A percentile compares a stretch with the other conserved stretches of the same genome.
Conservation (phyloP, 768 basidiomycete species). For the Crassisporium funariophilum region DNA sequence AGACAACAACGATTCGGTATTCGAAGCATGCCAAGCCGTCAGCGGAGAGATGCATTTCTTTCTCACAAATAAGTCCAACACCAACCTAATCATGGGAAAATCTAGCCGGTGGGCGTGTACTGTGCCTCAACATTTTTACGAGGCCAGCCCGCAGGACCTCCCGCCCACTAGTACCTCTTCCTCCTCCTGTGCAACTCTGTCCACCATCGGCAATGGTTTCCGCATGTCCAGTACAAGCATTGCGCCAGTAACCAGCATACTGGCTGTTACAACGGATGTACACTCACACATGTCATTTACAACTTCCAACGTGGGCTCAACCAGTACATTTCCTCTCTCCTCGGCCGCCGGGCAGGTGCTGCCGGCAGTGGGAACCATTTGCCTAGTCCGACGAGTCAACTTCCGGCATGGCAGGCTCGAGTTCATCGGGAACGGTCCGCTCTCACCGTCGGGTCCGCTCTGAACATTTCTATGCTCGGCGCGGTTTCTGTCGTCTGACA, state of each 20-base stretch:
- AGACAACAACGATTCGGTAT: constrained; percentile 46
- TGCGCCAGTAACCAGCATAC: constrained; percentile 7
- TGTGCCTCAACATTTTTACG: constrained; percentile 68
- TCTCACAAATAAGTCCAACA: neutral
- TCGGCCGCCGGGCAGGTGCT: constrained; percentile 11
- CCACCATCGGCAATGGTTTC: constrained; percentile 53
- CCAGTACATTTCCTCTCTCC: constrained; percentile 1
- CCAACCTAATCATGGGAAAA: constrained; percentile 3
- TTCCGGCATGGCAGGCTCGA: neutral
- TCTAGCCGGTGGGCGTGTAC: constrained; percentile 73
- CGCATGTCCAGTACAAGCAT: constrained; percentile 31
- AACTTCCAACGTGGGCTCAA: neutral
- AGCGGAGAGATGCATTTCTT: constrained; percentile 39
- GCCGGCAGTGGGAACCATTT: neutral
- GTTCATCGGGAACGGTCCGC: constrained; percentile 22
- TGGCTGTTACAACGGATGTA: constrained; percentile 4
- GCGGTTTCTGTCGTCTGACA: constrained; percentile 27
- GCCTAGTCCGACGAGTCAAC: neutral
- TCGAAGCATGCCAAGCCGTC: constrained; percentile 57
- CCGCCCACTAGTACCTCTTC: constrained; percentile 61
- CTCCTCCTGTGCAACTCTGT: constrained; percentile 56
- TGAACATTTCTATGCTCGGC: constrained; percentile 26
- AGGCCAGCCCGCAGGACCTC: constrained; percentile 56
- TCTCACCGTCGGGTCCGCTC: constrained; percentile 25
- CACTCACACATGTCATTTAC: constrained; percentile 5